phyloP scores from a whole-genome alignment of 192 early-diverging fungal species.

The Coemansia sp. region DNA sequence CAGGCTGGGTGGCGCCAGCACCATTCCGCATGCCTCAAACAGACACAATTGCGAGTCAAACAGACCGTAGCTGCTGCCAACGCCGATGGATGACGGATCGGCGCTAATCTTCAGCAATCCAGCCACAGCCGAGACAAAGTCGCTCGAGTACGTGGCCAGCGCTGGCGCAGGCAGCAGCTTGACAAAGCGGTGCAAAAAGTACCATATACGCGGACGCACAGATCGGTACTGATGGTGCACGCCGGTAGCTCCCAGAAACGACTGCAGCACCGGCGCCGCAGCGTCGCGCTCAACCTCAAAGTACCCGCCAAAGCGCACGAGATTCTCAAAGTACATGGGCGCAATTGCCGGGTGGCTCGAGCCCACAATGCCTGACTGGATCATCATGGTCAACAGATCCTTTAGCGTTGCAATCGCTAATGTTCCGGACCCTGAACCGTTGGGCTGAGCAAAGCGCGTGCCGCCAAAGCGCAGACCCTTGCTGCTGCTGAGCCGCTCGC shows the following conservation, averaged over 20 bases:
- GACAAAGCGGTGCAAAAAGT: constrained; percentile 83
- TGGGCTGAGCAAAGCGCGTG: constrained; percentile 22
- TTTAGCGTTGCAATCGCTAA: constrained; percentile 32
- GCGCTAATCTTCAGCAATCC: constrained; percentile 73
- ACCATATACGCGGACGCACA: constrained; percentile 79
- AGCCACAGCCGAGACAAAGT: constrained; percentile 51
- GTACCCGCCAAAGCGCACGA: constrained; percentile 48
- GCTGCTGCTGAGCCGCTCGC: constrained; percentile 50
- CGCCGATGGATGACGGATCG: constrained; percentile 22
- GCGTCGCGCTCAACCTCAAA: constrained; percentile 46
- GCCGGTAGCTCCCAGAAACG: constrained; percentile 58
- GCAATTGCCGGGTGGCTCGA: constrained; percentile 41
- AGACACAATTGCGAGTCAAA: constrained; percentile 84
- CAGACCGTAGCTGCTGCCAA: constrained; percentile 40
- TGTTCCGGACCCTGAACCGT: constrained; percentile 9
- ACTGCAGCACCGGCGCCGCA: constrained; percentile 29
- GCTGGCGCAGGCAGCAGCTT: constrained; percentile 57
- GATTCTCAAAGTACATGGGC: constrained; percentile 45
- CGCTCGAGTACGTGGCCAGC: constrained; percentile 45
- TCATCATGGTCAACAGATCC: constrained; percentile 51
- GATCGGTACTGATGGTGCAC: constrained; percentile 69
- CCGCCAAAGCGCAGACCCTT: constrained; percentile 45
- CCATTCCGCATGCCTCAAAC: constrained; percentile 88
- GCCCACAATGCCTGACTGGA: constrained; percentile 38
- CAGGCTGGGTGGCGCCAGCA: constrained; percentile 79